Percentiles rank a stretch among this genome's conserved stretches.
Conservation (phyloP, 1,139 yeast species). For the Lodderomyces parapsilosis region DNA sequence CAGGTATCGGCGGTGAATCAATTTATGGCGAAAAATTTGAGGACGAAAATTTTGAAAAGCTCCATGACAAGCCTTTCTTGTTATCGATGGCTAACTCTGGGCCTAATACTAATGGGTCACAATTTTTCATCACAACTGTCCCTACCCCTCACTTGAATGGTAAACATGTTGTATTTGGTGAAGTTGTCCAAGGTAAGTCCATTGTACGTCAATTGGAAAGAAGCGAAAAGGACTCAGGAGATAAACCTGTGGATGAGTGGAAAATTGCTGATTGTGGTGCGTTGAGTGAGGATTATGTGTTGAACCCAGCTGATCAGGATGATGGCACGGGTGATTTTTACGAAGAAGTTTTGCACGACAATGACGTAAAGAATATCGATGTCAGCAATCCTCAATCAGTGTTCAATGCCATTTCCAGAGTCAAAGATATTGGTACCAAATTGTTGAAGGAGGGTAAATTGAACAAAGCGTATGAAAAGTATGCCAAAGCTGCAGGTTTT, state of each 20-base stretch:
- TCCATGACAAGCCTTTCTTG: conserved; percentile 82
- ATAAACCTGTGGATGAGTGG: conserved; percentile 65
- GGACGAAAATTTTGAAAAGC: conserved; percentile 79
- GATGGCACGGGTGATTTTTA: conserved; percentile 87
- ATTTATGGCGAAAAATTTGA: conserved; percentile 94
- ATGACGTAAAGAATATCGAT: conserved; percentile 54
- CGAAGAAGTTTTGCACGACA: conserved; percentile 76
- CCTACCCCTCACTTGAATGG: conserved; percentile 86
- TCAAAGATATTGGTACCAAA: conserved; percentile 78
- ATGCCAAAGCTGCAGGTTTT: conserved; percentile 67
- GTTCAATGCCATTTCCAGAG: conserved; percentile 58
- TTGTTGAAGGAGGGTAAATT: conserved; percentile 66
- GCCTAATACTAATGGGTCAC: conserved; percentile 93
- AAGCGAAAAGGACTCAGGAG: conserved; percentile 59
- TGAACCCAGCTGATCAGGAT: conserved; percentile 42
- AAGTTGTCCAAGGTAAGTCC: conserved; percentile 79
- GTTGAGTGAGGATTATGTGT: conserved; percentile 58
- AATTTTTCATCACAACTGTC: conserved; percentile 87
- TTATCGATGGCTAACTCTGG: conserved; percentile 98
- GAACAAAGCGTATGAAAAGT: conserved; percentile 60
- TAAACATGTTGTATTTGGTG: conserved; percentile 95
- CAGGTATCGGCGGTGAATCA: conserved; percentile 94
- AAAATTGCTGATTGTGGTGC: conserved; percentile 79
- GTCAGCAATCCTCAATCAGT: conserved; percentile 60
- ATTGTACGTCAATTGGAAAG: conserved; percentile 77